Evolutionary conservation across 169 alveolate genomes (phyloP).

Genomic region (Plasmodium gallinaceum): DNA sequence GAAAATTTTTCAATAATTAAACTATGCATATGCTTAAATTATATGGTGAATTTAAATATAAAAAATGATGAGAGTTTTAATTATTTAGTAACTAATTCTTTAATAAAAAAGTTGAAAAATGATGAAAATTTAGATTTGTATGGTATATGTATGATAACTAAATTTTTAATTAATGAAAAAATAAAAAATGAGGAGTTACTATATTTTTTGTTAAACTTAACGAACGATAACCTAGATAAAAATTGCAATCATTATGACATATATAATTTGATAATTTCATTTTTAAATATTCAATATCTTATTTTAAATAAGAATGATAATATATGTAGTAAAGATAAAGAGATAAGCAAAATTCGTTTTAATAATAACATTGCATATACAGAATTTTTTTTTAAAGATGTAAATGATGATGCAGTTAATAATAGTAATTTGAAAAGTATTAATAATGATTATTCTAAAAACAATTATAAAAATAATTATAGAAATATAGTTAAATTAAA

Average conservation of each 20-base stretch:
- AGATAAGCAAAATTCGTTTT: neutral
- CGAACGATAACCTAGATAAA: neutral
- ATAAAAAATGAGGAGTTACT: conserved; percentile 6
- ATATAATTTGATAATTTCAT: conserved; percentile 32
- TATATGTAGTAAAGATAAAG: neutral
- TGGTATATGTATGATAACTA: conserved; percentile 38
- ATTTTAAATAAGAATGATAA: neutral
- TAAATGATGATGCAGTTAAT: neutral
- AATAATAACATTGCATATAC: neutral
- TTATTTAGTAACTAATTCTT: conserved; percentile 12
- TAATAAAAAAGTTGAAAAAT: conserved; percentile 50
- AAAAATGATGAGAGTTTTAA: conserved; percentile 28
- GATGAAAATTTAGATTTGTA: conserved; percentile 42
- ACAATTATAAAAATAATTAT: neutral
- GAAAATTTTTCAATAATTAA: conserved; percentile 28
- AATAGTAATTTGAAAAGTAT: neutral
- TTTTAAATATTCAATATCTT: conserved; percentile 33
- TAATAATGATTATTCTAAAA: neutral
- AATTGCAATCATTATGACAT: conserved; percentile 24
- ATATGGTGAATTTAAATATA: conserved; percentile 50
- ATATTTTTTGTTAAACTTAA: neutral
- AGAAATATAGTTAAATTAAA: conserved; percentile 4
- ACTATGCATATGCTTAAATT: conserved; percentile 41
- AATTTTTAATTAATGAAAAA: conserved; percentile 23
- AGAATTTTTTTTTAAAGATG: no score